Evolutionary conservation across 225 moss, liverwort and hornwort genomes (phyloP).

Genomic region (Marchantia paleacea): DNA sequence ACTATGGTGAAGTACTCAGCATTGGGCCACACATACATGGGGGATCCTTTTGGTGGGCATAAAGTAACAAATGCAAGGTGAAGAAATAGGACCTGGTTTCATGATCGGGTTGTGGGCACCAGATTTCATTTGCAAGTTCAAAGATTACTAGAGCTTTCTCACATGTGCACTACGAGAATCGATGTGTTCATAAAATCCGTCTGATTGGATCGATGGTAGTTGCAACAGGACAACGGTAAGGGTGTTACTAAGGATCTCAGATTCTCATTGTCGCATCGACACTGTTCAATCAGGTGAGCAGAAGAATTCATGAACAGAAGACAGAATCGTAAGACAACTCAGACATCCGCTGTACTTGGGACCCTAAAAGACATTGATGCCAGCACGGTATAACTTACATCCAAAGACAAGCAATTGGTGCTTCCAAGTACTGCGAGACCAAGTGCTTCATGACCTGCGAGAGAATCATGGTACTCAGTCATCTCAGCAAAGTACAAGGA

Average conservation of each 20-base stretch:
- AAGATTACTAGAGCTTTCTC: background rate
- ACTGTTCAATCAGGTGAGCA: background rate
- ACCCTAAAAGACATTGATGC: background rate
- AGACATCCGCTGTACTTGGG: background rate
- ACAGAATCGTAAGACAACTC: background rate
- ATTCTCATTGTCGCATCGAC: background rate
- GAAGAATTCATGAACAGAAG: background rate
- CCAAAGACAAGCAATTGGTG: background rate
- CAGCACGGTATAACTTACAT: background rate
- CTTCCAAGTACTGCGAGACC: no score
- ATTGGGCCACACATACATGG: background rate
- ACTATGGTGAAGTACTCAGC: background rate
- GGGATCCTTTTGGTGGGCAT: background rate
- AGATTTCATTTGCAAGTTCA: background rate
- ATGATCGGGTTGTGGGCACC: background rate
- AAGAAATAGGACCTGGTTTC: background rate
- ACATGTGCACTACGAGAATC: background rate
- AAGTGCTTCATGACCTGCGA: no score
- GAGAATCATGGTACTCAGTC: background rate
- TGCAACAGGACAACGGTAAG: background rate
- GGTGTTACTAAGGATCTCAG: background rate
- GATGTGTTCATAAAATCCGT: background rate
- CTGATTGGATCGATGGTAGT: background rate
- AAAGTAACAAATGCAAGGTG: background rate
- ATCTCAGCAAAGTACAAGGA: background rate